Evolutionary conservation across 768 basidiomycete species (phyloP), one percentile per base, ranked within the genome.

Genomic region (Trametes maxima): DNA sequence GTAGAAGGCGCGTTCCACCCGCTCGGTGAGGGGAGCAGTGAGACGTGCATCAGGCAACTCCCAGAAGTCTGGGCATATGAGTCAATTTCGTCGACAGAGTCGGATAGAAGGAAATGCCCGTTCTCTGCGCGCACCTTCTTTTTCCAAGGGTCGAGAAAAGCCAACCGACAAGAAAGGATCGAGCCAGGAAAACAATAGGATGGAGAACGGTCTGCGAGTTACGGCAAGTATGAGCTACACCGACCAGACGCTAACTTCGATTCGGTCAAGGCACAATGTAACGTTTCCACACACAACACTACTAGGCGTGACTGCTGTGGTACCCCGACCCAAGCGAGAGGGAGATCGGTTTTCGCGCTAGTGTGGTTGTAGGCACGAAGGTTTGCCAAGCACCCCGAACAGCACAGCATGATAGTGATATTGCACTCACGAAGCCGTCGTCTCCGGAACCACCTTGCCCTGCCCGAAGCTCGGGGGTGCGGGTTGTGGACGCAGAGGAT

Each of bases 121-220:
- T 11, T 35, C 1, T 11, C n/a, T 10, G 17, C 59, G 17, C 59
- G 7, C 39, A 83, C 86, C 86, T 46, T 86, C 84, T 67, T 80
- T 77, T 72, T 84, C 75, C 11, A 86, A 65, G 0, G 85, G 85
- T 51, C 85, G 75, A 12, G 83, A 80, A 66, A 81, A 87, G 1
- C 85, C 85, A 14, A 86, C 84, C 33, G 75, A 72, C 5, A 87
- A 74, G 61, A 88, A 79, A 1, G 84, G 77, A 25, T 73, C 74
- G 8, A 87, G 67, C 85, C 85, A 86, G n/a, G 77, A 73, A 35
- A 84, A 81, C 35, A 81, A 62, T 1, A 85, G 69, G 36, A 74
- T 75, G 8, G 83, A 85, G 21, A 81, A 55, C 8, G 65, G 75
- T 57, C 83, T 84, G 65, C 24, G 35, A 43, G 24, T 14, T 13